Conservation (phyloP, 495 filamentous ascomycete species). For the Letharia lupina region DNA sequence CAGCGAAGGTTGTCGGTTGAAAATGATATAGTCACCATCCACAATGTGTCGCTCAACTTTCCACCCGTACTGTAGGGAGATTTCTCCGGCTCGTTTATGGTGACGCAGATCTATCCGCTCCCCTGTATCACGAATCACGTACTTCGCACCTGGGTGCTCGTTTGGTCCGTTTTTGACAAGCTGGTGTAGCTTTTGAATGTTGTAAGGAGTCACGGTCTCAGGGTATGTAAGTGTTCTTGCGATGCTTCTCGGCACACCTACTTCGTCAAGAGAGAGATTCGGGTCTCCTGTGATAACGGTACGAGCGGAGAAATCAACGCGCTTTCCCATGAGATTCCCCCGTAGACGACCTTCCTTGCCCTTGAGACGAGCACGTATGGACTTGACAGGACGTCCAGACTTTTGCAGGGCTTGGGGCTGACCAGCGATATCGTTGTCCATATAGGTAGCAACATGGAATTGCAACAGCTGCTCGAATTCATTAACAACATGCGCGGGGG, state of each 20-base stretch:
- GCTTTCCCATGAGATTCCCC: slow-evolving; percentile 98
- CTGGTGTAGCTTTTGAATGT: slow-evolving; percentile 82
- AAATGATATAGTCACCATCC: slow-evolving; percentile 95
- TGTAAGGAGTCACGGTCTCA: slow-evolving; percentile 95
- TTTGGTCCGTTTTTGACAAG: slow-evolving; percentile 89
- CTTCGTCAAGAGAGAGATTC: slow-evolving; percentile 90
- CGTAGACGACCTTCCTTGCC: slow-evolving; percentile 96
- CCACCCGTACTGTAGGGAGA: slow-evolving; percentile 90
- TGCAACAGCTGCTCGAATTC: slow-evolving; percentile 92
- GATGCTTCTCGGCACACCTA: slow-evolving; percentile 86
- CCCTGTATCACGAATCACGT: slow-evolving; percentile 85
- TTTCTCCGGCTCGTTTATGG: slow-evolving; percentile 72
- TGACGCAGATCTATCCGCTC: slow-evolving; percentile 90
- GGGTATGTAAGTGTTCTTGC: slow-evolving; percentile 88
- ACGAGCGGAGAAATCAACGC: slow-evolving; percentile 98
- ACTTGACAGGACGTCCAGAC: slow-evolving; percentile 89
- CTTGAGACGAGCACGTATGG: slow-evolving; percentile 91
- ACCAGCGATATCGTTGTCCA: slow-evolving; percentile 98
- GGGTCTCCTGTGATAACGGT: slow-evolving; percentile 99
- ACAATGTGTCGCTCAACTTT: slow-evolving; percentile 95
- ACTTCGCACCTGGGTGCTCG: slow-evolving; percentile 88
- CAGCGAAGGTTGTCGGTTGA: slow-evolving; percentile 96
- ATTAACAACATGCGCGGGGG: slow-evolving; percentile 75
- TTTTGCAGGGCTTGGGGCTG: slow-evolving; percentile 95
- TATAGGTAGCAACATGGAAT: slow-evolving; percentile 96